These are phyloP conservation scores for Neoboletus subvelutipes DNA, from an alignment of 768 basidiomycete genomes.

Conservation along the genomic window DNA sequence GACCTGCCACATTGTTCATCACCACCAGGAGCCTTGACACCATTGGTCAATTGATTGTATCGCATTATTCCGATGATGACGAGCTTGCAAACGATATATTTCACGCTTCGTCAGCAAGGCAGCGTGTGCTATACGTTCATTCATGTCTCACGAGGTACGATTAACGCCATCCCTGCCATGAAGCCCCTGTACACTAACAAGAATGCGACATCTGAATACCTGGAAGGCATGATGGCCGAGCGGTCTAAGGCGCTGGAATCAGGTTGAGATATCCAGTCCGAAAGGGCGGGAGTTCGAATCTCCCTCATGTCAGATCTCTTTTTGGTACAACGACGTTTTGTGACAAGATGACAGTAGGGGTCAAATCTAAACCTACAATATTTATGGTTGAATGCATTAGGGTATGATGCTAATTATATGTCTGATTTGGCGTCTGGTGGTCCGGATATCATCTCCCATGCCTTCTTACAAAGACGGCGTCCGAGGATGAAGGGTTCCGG, in stretches of 20 bases:
- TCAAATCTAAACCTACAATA: slow-evolving; percentile 10
- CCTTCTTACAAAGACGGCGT: slow-evolving; percentile 37
- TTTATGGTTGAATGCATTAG: slow-evolving; percentile 8
- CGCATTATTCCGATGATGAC: not conserved
- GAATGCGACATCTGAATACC: fast-evolving
- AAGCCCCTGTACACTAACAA: not conserved
- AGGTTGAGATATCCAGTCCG: slow-evolving; percentile 36
- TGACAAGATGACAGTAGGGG: not conserved
- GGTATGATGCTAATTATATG: slow-evolving; percentile 26
- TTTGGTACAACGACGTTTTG: not conserved
- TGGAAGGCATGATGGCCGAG: slow-evolving; percentile 48
- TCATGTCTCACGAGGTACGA: no score
- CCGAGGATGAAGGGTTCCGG: slow-evolving; percentile 54
- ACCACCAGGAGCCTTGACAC: not conserved
- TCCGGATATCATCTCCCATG: slow-evolving; percentile 39
- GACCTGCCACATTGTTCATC: not conserved
- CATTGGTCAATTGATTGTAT: not conserved
- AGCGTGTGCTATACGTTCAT: no score
- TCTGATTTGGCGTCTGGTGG: slow-evolving; percentile 29
- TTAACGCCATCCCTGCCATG: no score
- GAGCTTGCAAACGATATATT: not conserved
- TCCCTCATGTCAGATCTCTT: slow-evolving; percentile 29
- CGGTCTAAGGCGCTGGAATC: slow-evolving; percentile 61
- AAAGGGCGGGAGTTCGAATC: slow-evolving; percentile 37
- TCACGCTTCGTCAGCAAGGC: not conserved